Evolutionary conservation across 2,329 filamentous ascomycete genomes (phyloP), one percentile per base, ranked within the genome.

Genomic region (Paradendryphiella salina): DNA sequence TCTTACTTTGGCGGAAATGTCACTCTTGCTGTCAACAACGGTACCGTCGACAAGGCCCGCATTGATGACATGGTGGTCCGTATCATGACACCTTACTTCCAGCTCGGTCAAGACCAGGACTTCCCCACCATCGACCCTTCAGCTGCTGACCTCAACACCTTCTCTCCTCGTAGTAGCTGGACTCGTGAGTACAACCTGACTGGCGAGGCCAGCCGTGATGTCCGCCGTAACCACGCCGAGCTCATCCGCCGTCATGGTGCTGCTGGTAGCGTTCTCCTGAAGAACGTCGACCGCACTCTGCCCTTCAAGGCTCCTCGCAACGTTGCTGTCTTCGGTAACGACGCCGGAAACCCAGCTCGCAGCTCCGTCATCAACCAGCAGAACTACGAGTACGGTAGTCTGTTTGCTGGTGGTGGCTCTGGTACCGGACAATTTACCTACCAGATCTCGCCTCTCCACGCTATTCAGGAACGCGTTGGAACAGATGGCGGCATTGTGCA

Each of bases 241-340:
- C 52, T 74, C 28, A 76, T 77, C 37, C 72, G 76, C 28, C 70
- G 71, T 48, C 67, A 75, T 35, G 75, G 74, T 29, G 69, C 73
- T 26, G 74, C 72, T 32, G 74, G 73, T 1, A 71, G 68, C 26
- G 74, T 77, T 4, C 60, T 77, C 6, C 58, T 82, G 13, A 82
- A 82, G 67, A 84, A 85, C 47, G 64, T 60, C 1, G 74, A 76
- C 7, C 70, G 73, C 7, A 66, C 78, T 2, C 72, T 85, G 1
- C 82, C 82, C 0, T 67, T 88, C 6, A 77, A 78, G 45, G 77
- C 75, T 46, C 79, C 80, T 5, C 73, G 69, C 38, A 76, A 74
- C 26, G 75, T 82, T 38, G 75, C 72, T 2, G 68, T 82, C 1
- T 79, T 81, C 48, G 80, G 80, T 1, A 78, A 79, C 46, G 76